Conservation (phyloP, 1,284 basidiomycete genomes). For the Sporisorium iseilematis-ciliati region DNA sequence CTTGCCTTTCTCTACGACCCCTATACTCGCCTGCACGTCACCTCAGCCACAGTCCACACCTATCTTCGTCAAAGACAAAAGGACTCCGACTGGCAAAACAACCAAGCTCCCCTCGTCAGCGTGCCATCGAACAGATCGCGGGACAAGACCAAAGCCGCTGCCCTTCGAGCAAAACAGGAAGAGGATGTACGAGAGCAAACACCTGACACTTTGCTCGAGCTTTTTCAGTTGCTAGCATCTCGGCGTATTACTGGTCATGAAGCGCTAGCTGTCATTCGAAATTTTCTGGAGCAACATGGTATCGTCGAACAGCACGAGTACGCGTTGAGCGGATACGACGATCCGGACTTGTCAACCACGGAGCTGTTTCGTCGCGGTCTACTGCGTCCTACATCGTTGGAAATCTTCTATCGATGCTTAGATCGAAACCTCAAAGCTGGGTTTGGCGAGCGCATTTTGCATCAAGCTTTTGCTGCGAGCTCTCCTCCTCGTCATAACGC, state of each 20-base stretch:
- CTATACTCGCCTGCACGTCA: conserved; percentile 40
- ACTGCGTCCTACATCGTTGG: conserved; percentile 40
- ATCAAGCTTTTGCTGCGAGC: conserved; percentile 23
- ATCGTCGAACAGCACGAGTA: conserved; percentile 48
- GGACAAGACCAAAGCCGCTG: conserved; percentile 23
- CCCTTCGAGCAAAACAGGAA: conserved; percentile 29
- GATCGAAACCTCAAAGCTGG: conserved; percentile 60
- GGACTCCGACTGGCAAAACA: conserved; percentile 39
- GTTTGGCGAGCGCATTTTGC: conserved; percentile 40
- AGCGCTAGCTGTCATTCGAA: conserved; percentile 35
- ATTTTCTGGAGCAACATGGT: conserved; percentile 44
- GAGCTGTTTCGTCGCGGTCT: conserved; percentile 32
- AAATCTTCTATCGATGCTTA: conserved; percentile 56
- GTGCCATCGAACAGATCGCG: conserved; percentile 21
- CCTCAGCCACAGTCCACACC: conserved; percentile 33
- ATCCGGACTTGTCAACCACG: conserved; percentile 22
- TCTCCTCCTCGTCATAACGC: not conserved
- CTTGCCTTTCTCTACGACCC: conserved; percentile 47
- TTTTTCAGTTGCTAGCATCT: conserved; percentile 36
- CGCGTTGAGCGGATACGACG: conserved; percentile 25
- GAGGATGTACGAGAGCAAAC: conserved; percentile 17
- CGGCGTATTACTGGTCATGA: conserved; percentile 40
- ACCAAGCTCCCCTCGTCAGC: conserved; percentile 40
- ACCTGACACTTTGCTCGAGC: conserved; percentile 28
- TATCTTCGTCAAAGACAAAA: conserved; percentile 33